Conservation (phyloP, 768 basidiomycete species). For the Ramaria rubella region DNA sequence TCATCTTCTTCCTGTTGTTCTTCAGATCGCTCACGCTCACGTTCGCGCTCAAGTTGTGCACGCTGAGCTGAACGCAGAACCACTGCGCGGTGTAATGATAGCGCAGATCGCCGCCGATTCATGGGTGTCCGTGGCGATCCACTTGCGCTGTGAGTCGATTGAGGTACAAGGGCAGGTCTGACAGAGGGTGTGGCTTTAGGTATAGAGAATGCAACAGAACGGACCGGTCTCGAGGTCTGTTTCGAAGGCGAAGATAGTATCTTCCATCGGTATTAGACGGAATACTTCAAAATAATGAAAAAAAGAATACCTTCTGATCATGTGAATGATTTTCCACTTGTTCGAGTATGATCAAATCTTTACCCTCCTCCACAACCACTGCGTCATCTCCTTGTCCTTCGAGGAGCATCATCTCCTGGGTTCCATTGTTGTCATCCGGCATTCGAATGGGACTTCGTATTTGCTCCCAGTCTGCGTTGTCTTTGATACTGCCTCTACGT, state of each 20-base stretch:
- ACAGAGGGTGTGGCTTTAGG: constrained; percentile 12
- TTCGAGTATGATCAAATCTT: constrained; percentile 66
- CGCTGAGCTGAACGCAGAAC: constrained; percentile 65
- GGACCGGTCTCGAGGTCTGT: constrained; percentile 11
- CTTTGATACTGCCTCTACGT: background rate
- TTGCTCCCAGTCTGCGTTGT: constrained; percentile 1
- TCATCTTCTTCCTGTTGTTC: constrained; percentile 34
- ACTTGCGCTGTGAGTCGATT: constrained; percentile 8
- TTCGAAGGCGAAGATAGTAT: constrained; percentile 4
- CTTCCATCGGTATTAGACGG: background rate
- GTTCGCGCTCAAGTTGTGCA: constrained; percentile 43
- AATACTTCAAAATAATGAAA: background rate
- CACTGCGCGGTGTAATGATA: constrained; percentile 61
- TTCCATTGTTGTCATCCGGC: constrained; percentile 34
- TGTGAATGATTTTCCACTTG: constrained; percentile 40
- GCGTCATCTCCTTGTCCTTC: constrained; percentile 57
- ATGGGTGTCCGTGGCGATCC: constrained; percentile 22
- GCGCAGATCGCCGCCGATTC: constrained; percentile 23
- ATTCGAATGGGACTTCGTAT: constrained; percentile 2
- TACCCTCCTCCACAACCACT: constrained; percentile 61
- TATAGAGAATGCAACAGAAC: constrained; percentile 11
- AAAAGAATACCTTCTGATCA: background rate
- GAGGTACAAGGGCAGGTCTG: constrained; percentile 18
- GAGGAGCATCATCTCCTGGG: constrained; percentile 43
- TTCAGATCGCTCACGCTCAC: background rate